Evolutionary conservation across 2,329 filamentous ascomycete genomes (phyloP).

Genomic region (Diaporthe sp.): DNA sequence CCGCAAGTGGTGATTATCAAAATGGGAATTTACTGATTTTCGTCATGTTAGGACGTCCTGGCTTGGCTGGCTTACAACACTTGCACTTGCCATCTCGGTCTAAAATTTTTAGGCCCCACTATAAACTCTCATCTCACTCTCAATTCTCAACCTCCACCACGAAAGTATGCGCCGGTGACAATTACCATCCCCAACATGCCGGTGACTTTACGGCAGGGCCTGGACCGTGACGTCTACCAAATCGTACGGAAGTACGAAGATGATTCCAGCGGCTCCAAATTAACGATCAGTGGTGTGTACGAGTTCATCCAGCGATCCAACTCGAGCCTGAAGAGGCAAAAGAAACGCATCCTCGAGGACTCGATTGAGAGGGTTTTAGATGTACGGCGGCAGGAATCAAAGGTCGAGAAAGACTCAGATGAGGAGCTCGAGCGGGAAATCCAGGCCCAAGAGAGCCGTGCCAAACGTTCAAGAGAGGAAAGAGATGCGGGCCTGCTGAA

Average conservation of each 20-base stretch:
- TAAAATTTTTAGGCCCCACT: conserved; percentile 33
- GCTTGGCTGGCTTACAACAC: conserved; percentile 2
- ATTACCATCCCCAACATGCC: conserved; percentile 24
- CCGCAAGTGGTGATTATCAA: not conserved
- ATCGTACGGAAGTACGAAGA: conserved; percentile 83
- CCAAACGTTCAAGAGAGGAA: conserved; percentile 40
- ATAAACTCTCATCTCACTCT: conserved; percentile 16
- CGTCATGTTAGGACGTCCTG: not conserved
- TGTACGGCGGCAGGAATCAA: conserved; percentile 75
- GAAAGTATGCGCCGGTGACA: not conserved
- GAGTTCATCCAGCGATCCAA: conserved; percentile 87
- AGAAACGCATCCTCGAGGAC: conserved; percentile 85
- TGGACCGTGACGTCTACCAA: conserved; percentile 83
- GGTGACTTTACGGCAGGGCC: conserved; percentile 62
- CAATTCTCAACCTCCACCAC: not conserved
- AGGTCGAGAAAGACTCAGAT: conserved; percentile 64
- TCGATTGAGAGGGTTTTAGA: conserved; percentile 86
- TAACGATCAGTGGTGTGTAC: conserved; percentile 76
- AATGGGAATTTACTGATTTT: not conserved
- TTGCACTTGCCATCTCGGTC: conserved; percentile 4
- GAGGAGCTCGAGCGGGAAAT: conserved; percentile 55
- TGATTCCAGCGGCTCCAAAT: conserved; percentile 47
- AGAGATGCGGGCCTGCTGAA: conserved; percentile 52
- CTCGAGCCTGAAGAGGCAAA: conserved; percentile 84
- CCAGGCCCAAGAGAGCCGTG: conserved; percentile 44